Evolutionary conservation across 75 land plant genomes (phyloP).

Genomic region (Chamaecyparis obtusa): DNA sequence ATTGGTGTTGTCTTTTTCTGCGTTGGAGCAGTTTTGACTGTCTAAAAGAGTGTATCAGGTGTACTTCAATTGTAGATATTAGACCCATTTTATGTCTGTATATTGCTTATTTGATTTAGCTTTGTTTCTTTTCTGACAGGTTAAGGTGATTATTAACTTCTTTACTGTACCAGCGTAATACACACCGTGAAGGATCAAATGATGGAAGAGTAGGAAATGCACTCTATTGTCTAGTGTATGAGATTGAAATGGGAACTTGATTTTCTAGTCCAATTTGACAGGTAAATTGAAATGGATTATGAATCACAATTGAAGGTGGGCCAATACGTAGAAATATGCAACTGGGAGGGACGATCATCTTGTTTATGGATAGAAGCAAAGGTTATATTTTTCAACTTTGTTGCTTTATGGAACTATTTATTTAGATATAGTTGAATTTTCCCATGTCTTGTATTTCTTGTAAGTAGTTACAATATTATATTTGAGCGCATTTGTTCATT

Average conservation of each 20-base stretch:
- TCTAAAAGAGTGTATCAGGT: not conserved
- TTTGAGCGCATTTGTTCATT: not conserved
- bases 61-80: not conserved
- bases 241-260: not conserved
- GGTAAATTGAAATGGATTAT: conserved; percentile 1
- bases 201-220: not conserved
- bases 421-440: not conserved
- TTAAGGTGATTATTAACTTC: not conserved
- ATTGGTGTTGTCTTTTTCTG: not conserved
- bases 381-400: not conserved
- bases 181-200: not conserved
- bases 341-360: conserved; percentile 4
- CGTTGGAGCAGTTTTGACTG: not conserved
- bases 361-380: conserved; percentile 8
- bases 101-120: not conserved
- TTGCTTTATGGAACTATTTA: not conserved
- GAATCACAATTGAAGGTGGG: conserved; percentile 14
- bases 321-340: conserved; percentile 6
- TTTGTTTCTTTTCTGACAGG: conserved; percentile 1
- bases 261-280: not conserved
- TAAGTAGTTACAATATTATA: not conserved
- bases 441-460: not conserved
- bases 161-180: not conserved
- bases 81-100: not conserved
- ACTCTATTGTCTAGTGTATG: not conserved